Base-by-base conservation (phyloP, 2,329 filamentous ascomycete species). In the Penicillium sp. region DNA sequence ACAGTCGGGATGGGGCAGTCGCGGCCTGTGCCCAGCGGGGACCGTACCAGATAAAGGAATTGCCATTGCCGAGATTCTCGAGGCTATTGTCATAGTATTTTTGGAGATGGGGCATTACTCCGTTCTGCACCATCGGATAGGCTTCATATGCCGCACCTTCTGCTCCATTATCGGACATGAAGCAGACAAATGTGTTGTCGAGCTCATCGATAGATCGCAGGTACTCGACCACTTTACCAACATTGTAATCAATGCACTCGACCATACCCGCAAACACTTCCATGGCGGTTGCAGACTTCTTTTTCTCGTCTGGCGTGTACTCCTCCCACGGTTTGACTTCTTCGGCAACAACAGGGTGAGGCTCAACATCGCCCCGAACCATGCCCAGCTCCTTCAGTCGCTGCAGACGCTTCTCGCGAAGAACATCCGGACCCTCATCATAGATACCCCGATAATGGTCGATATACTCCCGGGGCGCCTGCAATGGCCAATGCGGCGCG, bases 101-200 rank as follows among this genome's bases (percentile, higher is more conserved):
- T 40, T 65, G 61, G 17, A 77, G 56, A 47, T 76, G 72, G 2
- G 72, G 66, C 50, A 77, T 70, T 45, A 76, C 73, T 15, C 67
- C 67, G 31, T 71, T 71, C 36, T 72, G 65, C 3, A 79, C 69
- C 37, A 79, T 73, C 0, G 76, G 77, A 36, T 74, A 71, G 3
- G 76, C 74, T 49, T 80, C 76, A 45, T 76, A 75, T 1, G 69
- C 69, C 11, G 73, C 74, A 3, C 70, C 70, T 46, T 73, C 70
- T 6, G 70, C 70, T 6, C 70, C 70, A 39, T 73, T 72, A 44
- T 74, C 70, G 6, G 61, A 66, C 61, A 73, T 66, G 58, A 73
- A 73, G 47, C 67, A 62, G 11, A 74, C 61, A 39, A 71, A 68
- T 0, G 71, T 73, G 46, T 72, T 70, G 44, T 73, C 69, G 1